These are phyloP conservation scores for Chlamydomonas schloesseri DNA, from an alignment of 139 green algal genomes.

Conservation along the genomic window DNA sequence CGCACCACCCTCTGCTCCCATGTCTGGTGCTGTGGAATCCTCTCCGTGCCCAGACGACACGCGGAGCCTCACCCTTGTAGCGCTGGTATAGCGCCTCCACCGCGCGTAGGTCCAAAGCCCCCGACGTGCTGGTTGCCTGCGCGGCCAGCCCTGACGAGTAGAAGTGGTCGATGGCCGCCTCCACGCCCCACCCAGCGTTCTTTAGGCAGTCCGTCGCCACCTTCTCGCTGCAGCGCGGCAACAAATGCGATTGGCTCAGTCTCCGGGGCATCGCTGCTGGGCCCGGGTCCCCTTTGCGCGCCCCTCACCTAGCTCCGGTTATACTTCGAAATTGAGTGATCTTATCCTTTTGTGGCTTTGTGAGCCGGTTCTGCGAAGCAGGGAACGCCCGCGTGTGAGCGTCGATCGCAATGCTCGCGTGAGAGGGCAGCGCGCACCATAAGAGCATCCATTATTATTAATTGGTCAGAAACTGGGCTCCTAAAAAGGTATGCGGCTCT, in stretches of 20 bases:
- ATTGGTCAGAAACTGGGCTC: too few species aligned
- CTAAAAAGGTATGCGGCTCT: too few species aligned
- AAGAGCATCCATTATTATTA: too few species aligned
- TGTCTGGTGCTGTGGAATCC: too few species aligned
- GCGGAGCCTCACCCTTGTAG: slow-evolving; percentile 64
- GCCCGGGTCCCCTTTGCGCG: too few species aligned
- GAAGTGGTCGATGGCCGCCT: slow-evolving; percentile 66
- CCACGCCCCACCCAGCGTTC: slow-evolving; percentile 54
- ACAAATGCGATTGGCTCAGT: too few species aligned
- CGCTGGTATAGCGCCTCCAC: slow-evolving; percentile 59
- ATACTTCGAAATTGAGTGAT: slow-evolving; percentile 59
- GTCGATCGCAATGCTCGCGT: too few species aligned
- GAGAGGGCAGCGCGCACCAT: too few species aligned
- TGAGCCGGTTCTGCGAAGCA: slow-evolving; percentile 56
- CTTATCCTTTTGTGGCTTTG: slow-evolving; percentile 63
- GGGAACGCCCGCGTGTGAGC: neutral
- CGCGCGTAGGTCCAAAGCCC: slow-evolving; percentile 46
- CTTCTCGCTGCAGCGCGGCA: slow-evolving; percentile 66
- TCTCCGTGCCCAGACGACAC: too few species aligned
- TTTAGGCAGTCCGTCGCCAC: slow-evolving; percentile 64
- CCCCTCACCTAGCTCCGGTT: slow-evolving; percentile 55
- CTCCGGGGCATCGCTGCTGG: too few species aligned
- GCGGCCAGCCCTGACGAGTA: slow-evolving; percentile 50
- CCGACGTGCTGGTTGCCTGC: neutral
- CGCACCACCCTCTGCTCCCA: too few species aligned